These are phyloP conservation scores for Taiozyma sp. DNA, from an alignment of 1,139 yeast species.

Conservation along the genomic window DNA sequence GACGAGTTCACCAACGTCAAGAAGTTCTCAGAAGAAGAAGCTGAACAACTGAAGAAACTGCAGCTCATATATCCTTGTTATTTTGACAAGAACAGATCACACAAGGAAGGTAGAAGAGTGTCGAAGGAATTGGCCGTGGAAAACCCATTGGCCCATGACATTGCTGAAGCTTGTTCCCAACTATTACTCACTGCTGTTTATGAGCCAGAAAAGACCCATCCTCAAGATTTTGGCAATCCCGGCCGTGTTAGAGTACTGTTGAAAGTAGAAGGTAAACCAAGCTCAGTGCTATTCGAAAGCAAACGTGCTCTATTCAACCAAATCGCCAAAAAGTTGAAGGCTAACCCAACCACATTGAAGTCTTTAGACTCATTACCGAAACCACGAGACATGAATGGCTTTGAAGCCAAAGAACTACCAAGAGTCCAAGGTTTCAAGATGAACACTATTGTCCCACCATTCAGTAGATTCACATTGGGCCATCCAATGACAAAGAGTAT, in stretches of 20 bases:
- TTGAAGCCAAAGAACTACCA: constrained; percentile 63
- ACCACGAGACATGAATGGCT: constrained; percentile 38
- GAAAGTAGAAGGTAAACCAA: constrained; percentile 42
- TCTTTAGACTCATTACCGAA: constrained; percentile 58
- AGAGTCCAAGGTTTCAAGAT: constrained; percentile 78
- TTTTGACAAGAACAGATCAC: constrained; percentile 76
- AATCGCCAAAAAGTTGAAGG: constrained; percentile 57
- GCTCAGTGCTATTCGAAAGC: constrained; percentile 31
- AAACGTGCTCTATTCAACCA: constrained; percentile 65
- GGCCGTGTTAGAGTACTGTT: constrained; percentile 82
- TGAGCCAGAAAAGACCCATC: constrained; percentile 85
- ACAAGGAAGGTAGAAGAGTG: constrained; percentile 82
- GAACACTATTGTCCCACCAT: constrained; percentile 83
- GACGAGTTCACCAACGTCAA: constrained; percentile 21
- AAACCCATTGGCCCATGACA: constrained; percentile 82
- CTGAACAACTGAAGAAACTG: constrained; percentile 57
- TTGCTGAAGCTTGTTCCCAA: constrained; percentile 56
- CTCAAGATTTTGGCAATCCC: constrained; percentile 96
- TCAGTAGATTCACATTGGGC: constrained; percentile 72
- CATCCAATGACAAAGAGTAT: constrained; percentile 79
- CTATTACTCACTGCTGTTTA: constrained; percentile 38
- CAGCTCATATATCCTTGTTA: constrained; percentile 87
- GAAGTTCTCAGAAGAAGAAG: constrained; percentile 27
- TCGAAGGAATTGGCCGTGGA: constrained; percentile 61
- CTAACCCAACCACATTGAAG: constrained; percentile 68